These are phyloP conservation scores for Boletus sp. DNA, from an alignment of 768 basidiomycete genomes.

Conservation along the genomic window DNA sequence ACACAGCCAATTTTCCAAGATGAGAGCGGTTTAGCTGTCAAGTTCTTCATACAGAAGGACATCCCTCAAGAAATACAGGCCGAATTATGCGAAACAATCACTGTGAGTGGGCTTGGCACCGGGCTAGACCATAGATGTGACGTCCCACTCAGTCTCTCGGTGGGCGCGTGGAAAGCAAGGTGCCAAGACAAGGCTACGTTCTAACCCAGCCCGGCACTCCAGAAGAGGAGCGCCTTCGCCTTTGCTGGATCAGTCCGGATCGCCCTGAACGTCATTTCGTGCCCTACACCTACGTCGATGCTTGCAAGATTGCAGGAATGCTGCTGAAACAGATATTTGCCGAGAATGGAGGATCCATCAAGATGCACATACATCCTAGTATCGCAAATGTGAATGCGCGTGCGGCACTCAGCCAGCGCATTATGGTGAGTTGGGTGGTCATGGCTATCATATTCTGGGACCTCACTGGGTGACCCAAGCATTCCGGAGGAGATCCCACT, in stretches of 20 bases:
- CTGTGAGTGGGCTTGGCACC: conserved; percentile 38
- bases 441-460: conserved; percentile 1
- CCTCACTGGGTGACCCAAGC: conserved; percentile 39
- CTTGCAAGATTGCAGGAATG: conserved; percentile 78
- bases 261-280: conserved; percentile 76
- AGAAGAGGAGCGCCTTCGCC: conserved; percentile 71
- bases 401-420: conserved; percentile 60
- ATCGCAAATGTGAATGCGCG: conserved; percentile 77
- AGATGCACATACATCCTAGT: conserved; percentile 78
- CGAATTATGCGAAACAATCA: conserved; percentile 70
- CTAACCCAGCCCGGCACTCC: conserved; percentile 63
- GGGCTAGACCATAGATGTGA: conserved; percentile 4
- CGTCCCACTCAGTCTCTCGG: conserved; percentile 54
- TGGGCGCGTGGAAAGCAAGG: conserved; percentile 73
- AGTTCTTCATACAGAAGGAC: conserved; percentile 85
- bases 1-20: conserved; percentile 72
- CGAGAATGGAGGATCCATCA: conserved; percentile 59
- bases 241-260: conserved; percentile 68
- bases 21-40: conserved; percentile 60
- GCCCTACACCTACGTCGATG: conserved; percentile 77
- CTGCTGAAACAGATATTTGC: conserved; percentile 73
- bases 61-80: conserved; percentile 63
- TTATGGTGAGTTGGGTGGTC: conserved; percentile 48
- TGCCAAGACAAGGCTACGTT: conserved; percentile 73
- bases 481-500: conserved; percentile 76